Percentiles rank a stretch among this genome's conserved stretches.
These are phyloP conservation scores for Hevea brasiliensis DNA, from an alignment of 345 rosid species.

Conservation along the genomic window DNA sequence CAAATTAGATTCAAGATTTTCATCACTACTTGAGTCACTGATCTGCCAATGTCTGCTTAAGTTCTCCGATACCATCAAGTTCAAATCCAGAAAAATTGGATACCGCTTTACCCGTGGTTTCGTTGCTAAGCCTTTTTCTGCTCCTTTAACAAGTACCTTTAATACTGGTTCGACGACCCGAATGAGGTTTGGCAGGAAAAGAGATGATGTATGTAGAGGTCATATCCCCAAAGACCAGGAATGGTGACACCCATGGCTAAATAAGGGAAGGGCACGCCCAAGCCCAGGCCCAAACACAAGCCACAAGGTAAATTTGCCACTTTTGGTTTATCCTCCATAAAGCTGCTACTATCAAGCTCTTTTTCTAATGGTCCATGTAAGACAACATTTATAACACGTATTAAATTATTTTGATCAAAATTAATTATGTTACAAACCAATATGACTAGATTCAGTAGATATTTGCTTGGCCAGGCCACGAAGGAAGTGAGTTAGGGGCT, in stretches of 20 bases:
- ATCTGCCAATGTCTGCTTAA: not conserved
- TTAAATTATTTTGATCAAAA: not conserved
- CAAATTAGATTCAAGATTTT: not conserved
- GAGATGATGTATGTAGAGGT: not conserved
- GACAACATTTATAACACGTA: not conserved
- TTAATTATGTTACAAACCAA: conserved; percentile 8
- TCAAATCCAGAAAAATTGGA: not conserved
- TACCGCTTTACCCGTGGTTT: not conserved
- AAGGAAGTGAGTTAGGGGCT: conserved; percentile 62
- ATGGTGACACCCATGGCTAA: not conserved
- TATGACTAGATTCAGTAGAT: conserved; percentile 21
- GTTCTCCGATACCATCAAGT: not conserved
- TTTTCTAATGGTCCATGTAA: not conserved
- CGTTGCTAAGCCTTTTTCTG: not conserved
- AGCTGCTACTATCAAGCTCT: not conserved
- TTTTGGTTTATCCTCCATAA: too few relatives aligned
- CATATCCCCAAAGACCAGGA: not conserved
- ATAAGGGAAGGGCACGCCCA: not conserved
- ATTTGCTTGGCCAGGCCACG: conserved; percentile 49
- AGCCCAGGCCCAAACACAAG: too few relatives aligned
- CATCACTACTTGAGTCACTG: not conserved
- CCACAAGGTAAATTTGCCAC: not conserved
- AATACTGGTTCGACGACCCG: not conserved
- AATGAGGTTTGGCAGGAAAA: not conserved
- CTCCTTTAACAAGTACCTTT: not conserved